Evolutionary conservation across 148 eudicot species (phyloP).

Genomic region (Rhododendron molle): DNA sequence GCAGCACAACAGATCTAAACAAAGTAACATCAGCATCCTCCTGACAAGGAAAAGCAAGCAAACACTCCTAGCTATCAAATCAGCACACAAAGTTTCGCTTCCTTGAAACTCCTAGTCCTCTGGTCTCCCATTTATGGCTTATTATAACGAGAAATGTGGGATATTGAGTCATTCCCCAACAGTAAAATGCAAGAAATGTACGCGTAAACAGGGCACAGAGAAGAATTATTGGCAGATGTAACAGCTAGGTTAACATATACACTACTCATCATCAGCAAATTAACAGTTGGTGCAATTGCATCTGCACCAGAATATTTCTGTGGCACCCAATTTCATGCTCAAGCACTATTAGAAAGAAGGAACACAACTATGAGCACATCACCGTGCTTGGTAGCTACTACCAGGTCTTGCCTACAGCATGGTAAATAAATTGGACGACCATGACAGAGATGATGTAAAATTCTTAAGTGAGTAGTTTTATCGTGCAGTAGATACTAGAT

Average conservation of each 20-base stretch:
- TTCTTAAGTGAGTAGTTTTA: background rate
- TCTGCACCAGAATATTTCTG: background rate
- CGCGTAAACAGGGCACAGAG: background rate
- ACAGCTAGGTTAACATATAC: background rate
- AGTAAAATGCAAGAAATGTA: background rate
- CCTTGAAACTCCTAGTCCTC: background rate
- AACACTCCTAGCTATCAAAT: background rate
- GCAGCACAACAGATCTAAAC: background rate
- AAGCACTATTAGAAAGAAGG: background rate
- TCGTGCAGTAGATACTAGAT: background rate
- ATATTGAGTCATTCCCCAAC: background rate
- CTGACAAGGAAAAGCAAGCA: background rate
- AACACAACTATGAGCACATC: background rate
- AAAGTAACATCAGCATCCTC: background rate
- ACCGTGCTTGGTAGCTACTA: background rate
- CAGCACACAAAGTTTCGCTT: background rate
- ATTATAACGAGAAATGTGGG: background rate
- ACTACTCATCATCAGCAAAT: background rate
- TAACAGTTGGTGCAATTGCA: background rate
- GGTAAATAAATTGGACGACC: background rate
- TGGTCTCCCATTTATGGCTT: background rate
- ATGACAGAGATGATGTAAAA: background rate
- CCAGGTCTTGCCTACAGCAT: background rate
- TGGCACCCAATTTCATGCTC: background rate
- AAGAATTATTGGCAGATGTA: background rate